Percentiles rank a stretch among this genome's conserved stretches.
These are phyloP conservation scores for Pholiota microspora DNA, from an alignment of 768 basidiomycete species.

Conservation along the genomic window DNA sequence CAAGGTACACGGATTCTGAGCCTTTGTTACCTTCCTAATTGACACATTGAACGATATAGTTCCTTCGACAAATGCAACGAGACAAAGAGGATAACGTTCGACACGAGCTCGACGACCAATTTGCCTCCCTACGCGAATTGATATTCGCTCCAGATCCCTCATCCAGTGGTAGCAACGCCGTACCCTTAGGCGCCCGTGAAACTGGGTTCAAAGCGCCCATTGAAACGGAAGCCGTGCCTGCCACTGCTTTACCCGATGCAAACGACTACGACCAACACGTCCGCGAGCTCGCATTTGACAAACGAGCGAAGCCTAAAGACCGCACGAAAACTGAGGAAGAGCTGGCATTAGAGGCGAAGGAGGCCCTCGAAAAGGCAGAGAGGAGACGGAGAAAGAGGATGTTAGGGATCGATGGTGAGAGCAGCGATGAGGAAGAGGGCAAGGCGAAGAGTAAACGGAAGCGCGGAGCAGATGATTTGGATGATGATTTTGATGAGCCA, in stretches of 20 bases:
- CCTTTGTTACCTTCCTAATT: too few species aligned
- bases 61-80: slow-evolving; percentile 83
- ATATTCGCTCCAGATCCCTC: slow-evolving; percentile 60
- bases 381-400: slow-evolving; percentile 74
- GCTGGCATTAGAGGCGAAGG: slow-evolving; percentile 83
- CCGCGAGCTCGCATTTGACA: slow-evolving; percentile 89
- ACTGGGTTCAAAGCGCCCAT: slow-evolving; percentile 14
- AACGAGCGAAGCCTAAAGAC: slow-evolving; percentile 91
- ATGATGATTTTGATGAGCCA: slow-evolving; percentile 75
- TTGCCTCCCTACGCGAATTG: slow-evolving; percentile 74
- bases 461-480: slow-evolving; percentile 81
- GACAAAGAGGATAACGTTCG: slow-evolving; percentile 85
- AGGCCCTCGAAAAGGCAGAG: slow-evolving; percentile 84
- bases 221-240: slow-evolving; percentile 20
- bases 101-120: slow-evolving; percentile 85
- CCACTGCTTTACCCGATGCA: slow-evolving; percentile 31
- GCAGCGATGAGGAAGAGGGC: slow-evolving; percentile 54
- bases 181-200: slow-evolving; percentile 28
- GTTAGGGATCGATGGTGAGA: slow-evolving; percentile 75
- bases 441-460: slow-evolving; percentile 43
- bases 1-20: too few species aligned
- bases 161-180: slow-evolving; percentile 34
- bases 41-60: slow-evolving; percentile 36
- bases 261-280: slow-evolving; percentile 91
- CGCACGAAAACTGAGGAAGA: slow-evolving; percentile 97